These are phyloP conservation scores for Fraxinus americana DNA, from an alignment of 257 asterid species.

Conservation along the genomic window DNA sequence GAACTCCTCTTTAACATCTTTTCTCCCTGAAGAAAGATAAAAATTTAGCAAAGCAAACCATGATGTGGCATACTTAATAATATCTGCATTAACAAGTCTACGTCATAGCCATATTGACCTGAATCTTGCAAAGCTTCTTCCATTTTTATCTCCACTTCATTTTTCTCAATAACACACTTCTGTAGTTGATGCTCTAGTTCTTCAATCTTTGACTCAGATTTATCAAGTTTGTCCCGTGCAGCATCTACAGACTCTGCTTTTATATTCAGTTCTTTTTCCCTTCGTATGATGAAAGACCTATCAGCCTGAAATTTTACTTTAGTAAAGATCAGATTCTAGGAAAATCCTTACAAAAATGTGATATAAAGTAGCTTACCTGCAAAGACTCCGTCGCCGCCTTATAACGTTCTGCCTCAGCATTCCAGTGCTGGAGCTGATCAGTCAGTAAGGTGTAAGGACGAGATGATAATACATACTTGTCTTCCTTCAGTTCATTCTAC, in stretches of 20 bases:
- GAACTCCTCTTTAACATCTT: slow-evolving; percentile 88
- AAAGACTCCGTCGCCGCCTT: slow-evolving; percentile 63
- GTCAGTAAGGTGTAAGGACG: slow-evolving; percentile 78
- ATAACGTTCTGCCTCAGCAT: slow-evolving; percentile 80
- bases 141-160: slow-evolving; percentile 78
- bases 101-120: slow-evolving; percentile 53
- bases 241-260: slow-evolving; percentile 74
- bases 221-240: slow-evolving; percentile 54
- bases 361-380: slow-evolving; percentile 61
- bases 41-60: slow-evolving; percentile 30
- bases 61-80: slow-evolving; percentile 21
- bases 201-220: slow-evolving; percentile 66
- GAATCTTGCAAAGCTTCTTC: slow-evolving; percentile 91
- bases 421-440: slow-evolving; percentile 95
- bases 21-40: slow-evolving; percentile 57
- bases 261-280: slow-evolving; percentile 73
- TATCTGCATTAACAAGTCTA: slow-evolving; percentile 10
- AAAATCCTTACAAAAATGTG: slow-evolving; percentile 9
- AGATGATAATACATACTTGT: slow-evolving; percentile 64
- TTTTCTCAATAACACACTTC: slow-evolving; percentile 61
- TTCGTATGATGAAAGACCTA: slow-evolving; percentile 68
- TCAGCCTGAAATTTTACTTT: slow-evolving; percentile 69
- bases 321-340: slow-evolving; percentile 32
- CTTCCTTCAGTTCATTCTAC: slow-evolving; percentile 81
- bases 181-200: slow-evolving; percentile 77